Conservation (phyloP, 2,329 filamentous ascomycete genomes). For the Alternaria sp. region DNA sequence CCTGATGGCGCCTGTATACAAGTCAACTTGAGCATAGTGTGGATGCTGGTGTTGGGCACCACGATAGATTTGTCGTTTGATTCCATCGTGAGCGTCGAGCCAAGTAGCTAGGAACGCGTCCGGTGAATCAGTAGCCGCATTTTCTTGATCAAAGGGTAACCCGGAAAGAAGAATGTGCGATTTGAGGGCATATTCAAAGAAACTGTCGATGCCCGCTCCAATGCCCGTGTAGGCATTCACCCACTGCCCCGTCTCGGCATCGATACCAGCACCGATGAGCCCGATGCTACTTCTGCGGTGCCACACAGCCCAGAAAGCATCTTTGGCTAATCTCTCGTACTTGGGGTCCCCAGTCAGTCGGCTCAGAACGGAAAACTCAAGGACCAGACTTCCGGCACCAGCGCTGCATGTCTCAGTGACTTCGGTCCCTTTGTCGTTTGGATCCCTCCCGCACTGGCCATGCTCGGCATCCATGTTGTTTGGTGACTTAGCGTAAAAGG, state of each 20-base stretch:
- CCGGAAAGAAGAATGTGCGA: constrained; percentile 90
- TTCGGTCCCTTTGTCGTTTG: constrained; percentile 65
- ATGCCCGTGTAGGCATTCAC: constrained; percentile 90
- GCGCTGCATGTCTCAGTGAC: constrained; percentile 97
- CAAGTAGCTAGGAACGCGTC: constrained; percentile 84
- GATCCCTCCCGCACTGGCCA: constrained; percentile 58
- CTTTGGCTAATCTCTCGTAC: constrained; percentile 90
- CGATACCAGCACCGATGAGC: constrained; percentile 89
- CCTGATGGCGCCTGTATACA: constrained; percentile 85
- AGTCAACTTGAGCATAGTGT: constrained; percentile 90
- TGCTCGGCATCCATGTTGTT: constrained; percentile 68
- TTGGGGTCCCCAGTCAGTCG: constrained; percentile 83
- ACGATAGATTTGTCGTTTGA: constrained; percentile 91
- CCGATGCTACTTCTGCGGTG: constrained; percentile 82
- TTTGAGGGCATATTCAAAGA: constrained; percentile 98
- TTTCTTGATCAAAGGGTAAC: constrained; percentile 53
- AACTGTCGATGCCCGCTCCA: constrained; percentile 95
- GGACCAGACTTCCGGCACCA: constrained; percentile 91
- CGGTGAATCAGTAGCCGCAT: constrained; percentile 72
- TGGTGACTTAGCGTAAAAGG: constrained; percentile 89
- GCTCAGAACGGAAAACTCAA: constrained; percentile 92
- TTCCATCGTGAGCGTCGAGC: constrained; percentile 85
- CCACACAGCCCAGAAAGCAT: constrained; percentile 99
- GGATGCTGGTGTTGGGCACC: constrained; percentile 79
- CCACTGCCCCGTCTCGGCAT: constrained; percentile 91